Base-by-base conservation (phyloP, 2,329 filamentous ascomycete species). In the Xylaria sp. region DNA sequence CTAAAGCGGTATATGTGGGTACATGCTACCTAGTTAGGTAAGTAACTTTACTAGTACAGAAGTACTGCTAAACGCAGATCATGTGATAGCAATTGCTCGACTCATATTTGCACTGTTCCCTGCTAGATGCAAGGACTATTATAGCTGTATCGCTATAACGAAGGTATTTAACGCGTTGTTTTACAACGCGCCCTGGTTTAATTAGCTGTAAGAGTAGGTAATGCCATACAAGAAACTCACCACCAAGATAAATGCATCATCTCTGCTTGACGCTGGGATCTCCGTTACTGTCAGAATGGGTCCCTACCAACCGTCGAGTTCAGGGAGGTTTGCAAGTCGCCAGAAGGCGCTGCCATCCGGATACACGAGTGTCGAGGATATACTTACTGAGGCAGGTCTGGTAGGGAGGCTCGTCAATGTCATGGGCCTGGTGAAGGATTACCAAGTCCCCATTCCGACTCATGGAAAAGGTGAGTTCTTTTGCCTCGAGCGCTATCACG, bases 401-500 rank as follows among this genome's bases (percentile, higher is more conserved):
- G 18, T 73, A 31, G 71, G 76, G 33, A 73, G 51, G 1, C 67
- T 82, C 6, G 82, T 90, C 71, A 91, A 83, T 79, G 81, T 96
- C 49, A 86, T 94, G 60, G 94, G 93, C 1, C 80, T 95, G 4
- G 87, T 95, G 3, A 87, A 88, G 61, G 92, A 95, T 73, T 85
- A 84, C 58, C 84, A 88, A 66, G 79, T 84, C 0, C 86, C 89
- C 0, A 83, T 82, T 0, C 65, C 77, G 12, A 89, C 89, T 0
- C 81, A 70, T 63, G 85, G 86, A 25, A 75, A 78, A 28, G 90
- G 92, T 85, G 80, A 72, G 64, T 66, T 12, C 5, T 43, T 43
- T 48, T 56, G 31, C 57, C 6, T 48, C 1, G 31, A 51, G 41
- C 36, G 18, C 41, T 57, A 10, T 54, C 55, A 28, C 20, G 23